Conservation (phyloP, 805 yeast species). For the Candida michaelii region DNA sequence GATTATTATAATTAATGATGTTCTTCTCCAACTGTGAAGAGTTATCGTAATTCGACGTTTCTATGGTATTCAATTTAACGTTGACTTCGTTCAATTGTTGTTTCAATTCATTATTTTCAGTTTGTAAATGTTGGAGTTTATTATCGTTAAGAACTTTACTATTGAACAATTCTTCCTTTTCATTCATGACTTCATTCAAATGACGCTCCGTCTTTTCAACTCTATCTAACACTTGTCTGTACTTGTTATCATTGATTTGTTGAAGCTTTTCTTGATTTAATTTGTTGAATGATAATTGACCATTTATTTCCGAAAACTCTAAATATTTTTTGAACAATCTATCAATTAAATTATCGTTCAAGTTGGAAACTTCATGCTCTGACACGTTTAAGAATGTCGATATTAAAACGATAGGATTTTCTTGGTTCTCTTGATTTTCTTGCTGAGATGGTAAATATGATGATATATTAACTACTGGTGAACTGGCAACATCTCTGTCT, state of each 20-base stretch:
- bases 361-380: conserved; percentile 14
- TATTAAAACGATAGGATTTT: conserved; percentile 16
- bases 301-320: conserved; percentile 27
- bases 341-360: conserved; percentile 18
- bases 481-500: conserved; percentile 26
- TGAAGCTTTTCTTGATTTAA: conserved; percentile 35
- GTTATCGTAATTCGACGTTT: conserved; percentile 9
- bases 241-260: conserved; percentile 27
- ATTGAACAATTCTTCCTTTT: conserved; percentile 20
- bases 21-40: conserved; percentile 22
- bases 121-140: conserved; percentile 16
- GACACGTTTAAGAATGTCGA: conserved; percentile 31
- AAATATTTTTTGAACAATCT: conserved; percentile 25
- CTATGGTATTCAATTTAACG: conserved; percentile 14
- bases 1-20: conserved; percentile 26
- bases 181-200: conserved; percentile 19
- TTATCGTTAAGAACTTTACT: conserved; percentile 19
- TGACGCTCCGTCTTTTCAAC: conserved; percentile 21
- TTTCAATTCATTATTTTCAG: conserved; percentile 16
- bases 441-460: background rate
- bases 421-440: background rate
- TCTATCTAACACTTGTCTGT: conserved; percentile 22
- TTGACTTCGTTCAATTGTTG: conserved; percentile 19
- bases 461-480: conserved; percentile 14
- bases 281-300: conserved; percentile 32